Percentiles rank a stretch among this genome's conserved stretches.
These are phyloP conservation scores for Murraya koenigii DNA, from an alignment of 345 rosid species.

Conservation along the genomic window DNA sequence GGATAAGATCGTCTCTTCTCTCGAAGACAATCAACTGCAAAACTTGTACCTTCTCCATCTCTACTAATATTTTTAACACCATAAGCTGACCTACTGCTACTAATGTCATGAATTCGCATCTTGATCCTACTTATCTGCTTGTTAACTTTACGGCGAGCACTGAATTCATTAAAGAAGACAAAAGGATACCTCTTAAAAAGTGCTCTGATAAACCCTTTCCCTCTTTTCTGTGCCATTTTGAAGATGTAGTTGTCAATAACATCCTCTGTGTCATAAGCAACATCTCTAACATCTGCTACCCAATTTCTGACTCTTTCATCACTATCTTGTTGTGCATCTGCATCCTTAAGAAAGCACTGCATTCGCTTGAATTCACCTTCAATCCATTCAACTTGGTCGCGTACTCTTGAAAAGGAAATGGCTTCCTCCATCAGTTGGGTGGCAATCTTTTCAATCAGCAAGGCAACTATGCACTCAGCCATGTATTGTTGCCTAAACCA, in stretches of 20 bases:
- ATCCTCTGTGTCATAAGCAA: constrained; percentile 25
- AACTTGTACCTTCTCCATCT: neutral
- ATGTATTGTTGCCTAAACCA: neutral
- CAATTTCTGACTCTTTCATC: constrained; percentile 23
- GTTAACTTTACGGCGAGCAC: constrained; percentile 14
- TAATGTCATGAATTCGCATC: constrained; percentile 12
- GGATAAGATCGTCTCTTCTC: constrained; percentile 23
- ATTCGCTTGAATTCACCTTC: constrained; percentile 19
- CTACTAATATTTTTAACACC: constrained; percentile 20
- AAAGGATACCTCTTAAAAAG: constrained; percentile 1
- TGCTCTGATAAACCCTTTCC: neutral
- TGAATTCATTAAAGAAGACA: constrained; percentile 11
- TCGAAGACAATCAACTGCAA: neutral
- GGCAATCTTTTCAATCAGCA: constrained; percentile 14
- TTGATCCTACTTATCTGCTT: constrained; percentile 13
- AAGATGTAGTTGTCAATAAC: constrained; percentile 21
- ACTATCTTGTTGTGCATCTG: constrained; percentile 20
- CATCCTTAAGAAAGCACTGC: constrained; percentile 24
- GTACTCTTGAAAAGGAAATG: constrained; percentile 10
- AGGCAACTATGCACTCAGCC: constrained; percentile 18
- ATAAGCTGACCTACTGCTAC: constrained; percentile 11
- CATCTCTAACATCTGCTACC: constrained; percentile 21
- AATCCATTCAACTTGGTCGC: constrained; percentile 14
- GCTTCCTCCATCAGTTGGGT: constrained; percentile 13
- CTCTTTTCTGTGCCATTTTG: neutral